Evolutionary conservation across 2,329 filamentous ascomycete species (phyloP), one percentile per base, ranked within the genome.

Genomic region (Fusarium haematococcum): DNA sequence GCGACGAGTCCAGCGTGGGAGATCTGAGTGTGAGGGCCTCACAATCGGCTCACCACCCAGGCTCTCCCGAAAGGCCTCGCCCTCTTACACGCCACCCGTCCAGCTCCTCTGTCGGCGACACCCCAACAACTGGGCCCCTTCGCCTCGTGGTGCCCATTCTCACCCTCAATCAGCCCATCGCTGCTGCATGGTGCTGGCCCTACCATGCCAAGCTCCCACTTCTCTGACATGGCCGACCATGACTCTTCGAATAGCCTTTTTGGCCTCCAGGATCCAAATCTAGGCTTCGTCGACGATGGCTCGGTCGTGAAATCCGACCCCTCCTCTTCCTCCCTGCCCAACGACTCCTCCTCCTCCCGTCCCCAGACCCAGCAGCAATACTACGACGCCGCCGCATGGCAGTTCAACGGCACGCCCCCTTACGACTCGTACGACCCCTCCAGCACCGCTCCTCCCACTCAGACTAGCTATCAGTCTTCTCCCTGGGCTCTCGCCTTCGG

Each of bases 371-470:
- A 77, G 76, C 74, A 78, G 69, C 75, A 74, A 67, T 75, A 80
- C 70, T 82, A 82, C 77, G 76, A 81, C 77, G 77, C 84, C 63
- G 79, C 86, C 71, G 83, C 80, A 80, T 90, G 88, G 88, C 79
- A 82, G 73, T 88, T 88, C 74, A 84, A 85, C 69, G 84, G 85
- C 78, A 84, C 84, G 14, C 84, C 86, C 70, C 85, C 86, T 54
- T 87, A 86, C 81, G 84, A 86, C 75, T 81, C 83, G 63, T 87
- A 84, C 80, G 83, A 85, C 80, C 78, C 81, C 74, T 82, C 76
- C 79, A 81, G 75, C 78, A 81, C 79, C 69, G 74, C 82, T 78
- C 78, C 83, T 75, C 71, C 82, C 68, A 62, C 79, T 67, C 78
- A 79, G 67, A 73, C 82, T 65, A 74, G 78, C 71, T 82, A 82